Percentiles rank a stretch among this genome's conserved stretches.
Evolutionary conservation across 768 basidiomycete genomes (phyloP).

Genomic region (Coprinopsis marcescibilis): DNA sequence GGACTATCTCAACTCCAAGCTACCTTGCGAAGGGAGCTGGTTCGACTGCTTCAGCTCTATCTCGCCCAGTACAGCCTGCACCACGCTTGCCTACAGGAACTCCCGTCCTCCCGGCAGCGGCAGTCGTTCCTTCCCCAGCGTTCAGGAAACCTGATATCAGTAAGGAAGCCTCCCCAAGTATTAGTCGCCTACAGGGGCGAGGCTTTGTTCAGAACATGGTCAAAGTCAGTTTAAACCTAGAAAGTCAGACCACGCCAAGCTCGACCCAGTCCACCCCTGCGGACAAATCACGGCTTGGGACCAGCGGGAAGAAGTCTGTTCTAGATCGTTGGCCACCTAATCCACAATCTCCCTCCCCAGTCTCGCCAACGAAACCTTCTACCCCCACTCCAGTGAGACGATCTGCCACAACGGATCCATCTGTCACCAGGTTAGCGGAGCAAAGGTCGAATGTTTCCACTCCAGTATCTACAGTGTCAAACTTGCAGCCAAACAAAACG

Average conservation of each 20-base stretch:
- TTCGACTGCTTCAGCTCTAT: constrained; percentile 34
- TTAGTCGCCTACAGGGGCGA: constrained; percentile 76
- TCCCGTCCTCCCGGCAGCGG: constrained; percentile 38
- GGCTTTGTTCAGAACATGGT: constrained; percentile 85
- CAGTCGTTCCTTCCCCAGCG: constrained; percentile 42
- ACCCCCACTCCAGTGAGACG: constrained; percentile 27
- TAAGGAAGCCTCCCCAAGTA: constrained; percentile 77
- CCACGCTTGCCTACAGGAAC: constrained; percentile 38
- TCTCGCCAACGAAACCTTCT: constrained; percentile 36
- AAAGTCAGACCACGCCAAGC: constrained; percentile 20
- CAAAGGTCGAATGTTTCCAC: background rate
- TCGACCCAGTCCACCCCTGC: constrained; percentile 27
- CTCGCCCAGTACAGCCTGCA: constrained; percentile 48
- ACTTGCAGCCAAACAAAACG: constrained; percentile 20
- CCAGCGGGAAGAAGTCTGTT: constrained; percentile 46
- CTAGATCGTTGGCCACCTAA: constrained; percentile 66
- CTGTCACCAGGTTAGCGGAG: background rate
- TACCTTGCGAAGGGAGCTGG: constrained; percentile 16
- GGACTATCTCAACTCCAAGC: constrained; percentile 15
- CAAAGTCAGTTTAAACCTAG: constrained; percentile 55
- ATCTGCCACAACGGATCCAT: constrained; percentile 29
- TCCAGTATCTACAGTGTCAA: constrained; percentile 2
- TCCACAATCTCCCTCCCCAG: constrained; percentile 20
- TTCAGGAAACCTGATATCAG: constrained; percentile 50
- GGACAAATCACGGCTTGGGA: constrained; percentile 26